phyloP scores from a whole-genome alignment of 495 filamentous ascomycete species.

The Talaromyces stipitatus region DNA sequence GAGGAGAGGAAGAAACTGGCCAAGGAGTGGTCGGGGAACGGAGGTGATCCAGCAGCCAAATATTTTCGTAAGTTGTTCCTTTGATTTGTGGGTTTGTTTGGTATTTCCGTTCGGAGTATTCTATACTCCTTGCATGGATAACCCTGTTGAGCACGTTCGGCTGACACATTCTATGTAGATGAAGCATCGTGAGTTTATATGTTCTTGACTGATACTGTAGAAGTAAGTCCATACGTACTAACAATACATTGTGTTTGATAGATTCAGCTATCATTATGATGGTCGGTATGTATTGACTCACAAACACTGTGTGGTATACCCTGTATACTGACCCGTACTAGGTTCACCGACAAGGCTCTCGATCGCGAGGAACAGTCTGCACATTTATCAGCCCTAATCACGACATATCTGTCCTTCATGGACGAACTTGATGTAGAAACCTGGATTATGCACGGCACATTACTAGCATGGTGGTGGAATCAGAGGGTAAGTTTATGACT shows the following conservation, averaged over 20 bases:
- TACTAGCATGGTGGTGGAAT: slow-evolving; percentile 60
- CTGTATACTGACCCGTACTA: slow-evolving; percentile 12
- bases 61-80: slow-evolving; percentile 48
- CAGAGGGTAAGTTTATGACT: slow-evolving; percentile 27
- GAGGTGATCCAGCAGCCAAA: slow-evolving; percentile 42
- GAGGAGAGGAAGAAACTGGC: slow-evolving; percentile 33
- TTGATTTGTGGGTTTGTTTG: neutral
- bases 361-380: slow-evolving; percentile 37
- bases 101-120: neutral
- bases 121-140: neutral
- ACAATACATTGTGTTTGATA: slow-evolving; percentile 16
- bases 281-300: slow-evolving; percentile 36
- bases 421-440: slow-evolving; percentile 47
- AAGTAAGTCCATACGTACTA: neutral
- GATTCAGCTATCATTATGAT: slow-evolving; percentile 57
- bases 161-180: slow-evolving; percentile 25
- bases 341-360: slow-evolving; percentile 41
- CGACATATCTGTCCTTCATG: slow-evolving; percentile 51
- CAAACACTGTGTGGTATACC: neutral
- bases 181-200: slow-evolving; percentile 44
- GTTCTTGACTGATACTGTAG: neutral
- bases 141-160: slow-evolving; percentile 5
- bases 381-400: slow-evolving; percentile 43
- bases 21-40: slow-evolving; percentile 40
- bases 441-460: slow-evolving; percentile 57